Base-by-base conservation (phyloP, 371 early-diverging fungal species). In the Coemansia sp. region DNA sequence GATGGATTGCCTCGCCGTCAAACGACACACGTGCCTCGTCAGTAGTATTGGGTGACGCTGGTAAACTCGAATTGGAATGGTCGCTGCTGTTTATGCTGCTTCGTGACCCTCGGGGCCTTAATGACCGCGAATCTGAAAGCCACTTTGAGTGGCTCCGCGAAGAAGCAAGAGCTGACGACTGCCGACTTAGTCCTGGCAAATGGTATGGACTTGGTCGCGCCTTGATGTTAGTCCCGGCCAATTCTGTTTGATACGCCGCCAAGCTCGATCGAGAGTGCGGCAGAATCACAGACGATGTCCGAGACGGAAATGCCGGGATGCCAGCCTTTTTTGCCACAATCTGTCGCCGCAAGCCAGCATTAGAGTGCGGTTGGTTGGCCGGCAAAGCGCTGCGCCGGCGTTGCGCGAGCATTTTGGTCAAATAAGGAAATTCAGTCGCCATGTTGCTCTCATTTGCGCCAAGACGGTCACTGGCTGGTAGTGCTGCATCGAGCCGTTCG, bases 401-500 rank as follows among this genome's bases (percentile, higher is more conserved):
- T 34, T 72, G 73, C 18, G 50, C 57, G 3, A 75, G 64, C 67
- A 75, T 63, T 21, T 61, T 54, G 14, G 68, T 27, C 16, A 75
- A 27, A 27, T 42, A 24, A 4, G 75, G 75, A 5, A 71, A 71
- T 4, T 63, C 72, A 21, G 47, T 47, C 11, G 59, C 31, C 51
- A 64, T 64, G 21, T 27, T 53, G 34, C 60, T 48, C 16, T 69
- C 71, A 29, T 48, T 37, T 0, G 53, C 72, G 51, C 52, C 58
- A 26, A 67, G 62, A 50, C 58, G 57, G 13, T 55, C 74, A 11
- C 26, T 40, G 7, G 18, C 22, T 2, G 80, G 80, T 21, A 81
- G 57, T 11, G 60, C 54, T 5, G 77, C 66, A 21, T 80, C 80
- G 8, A 80, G 65, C 34, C 81, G 65, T 63, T 80, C 80, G 21